Evolutionary conservation across 2,329 filamentous ascomycete species (phyloP), one percentile per base, ranked within the genome.

Genomic region (Epichloe gansuensis): DNA sequence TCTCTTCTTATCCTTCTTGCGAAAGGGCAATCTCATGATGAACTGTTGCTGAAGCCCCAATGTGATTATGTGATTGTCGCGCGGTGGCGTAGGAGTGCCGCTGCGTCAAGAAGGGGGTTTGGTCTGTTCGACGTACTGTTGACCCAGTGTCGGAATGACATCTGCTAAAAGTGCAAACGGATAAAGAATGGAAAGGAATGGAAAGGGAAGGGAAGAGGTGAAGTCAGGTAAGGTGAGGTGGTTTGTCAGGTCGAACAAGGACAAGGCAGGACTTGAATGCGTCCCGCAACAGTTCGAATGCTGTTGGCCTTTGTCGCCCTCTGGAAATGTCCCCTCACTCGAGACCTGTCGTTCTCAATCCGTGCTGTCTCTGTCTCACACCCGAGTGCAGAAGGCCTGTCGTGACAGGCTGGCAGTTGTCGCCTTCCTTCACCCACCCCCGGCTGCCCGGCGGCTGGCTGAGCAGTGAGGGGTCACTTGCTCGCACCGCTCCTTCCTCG

Each of bases 1-100:
- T 55, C 65, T 62, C 62, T 69, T 69, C 59, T 68, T 71, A 53
- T 65, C 63, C 56, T 68, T 70, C 48, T 65, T 65, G 53, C 66
- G 61, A 54, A 72, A 71, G 23, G 59, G 65, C 51, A 66, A 60
- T 55, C 66, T 66, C 67, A 70, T 70, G 60, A 44, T 45, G 48
- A 23, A 12, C 2, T 9, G n/a, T 44, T 25, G n/a, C n/a, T 6
- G n/a, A 23, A 25, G 8, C 5, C 15, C 9, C n/a, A 11, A 11
- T 44, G n/a, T 25, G 41, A n/a, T 39, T n/a, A 17, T 44, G 12
- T 25, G 41, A 44, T 31, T 31, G 31, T 31, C 31, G 31, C 31
- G 31, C 9, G 28, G 28, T 31, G 31, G 31, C 31, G 31, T 31
- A 11, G 31, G 31, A 31, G 31, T 31, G 31, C 31, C 31, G 31